These are phyloP conservation scores for Laburnicola sp. DNA, from an alignment of 2,329 filamentous ascomycete species.

Conservation along the genomic window DNA sequence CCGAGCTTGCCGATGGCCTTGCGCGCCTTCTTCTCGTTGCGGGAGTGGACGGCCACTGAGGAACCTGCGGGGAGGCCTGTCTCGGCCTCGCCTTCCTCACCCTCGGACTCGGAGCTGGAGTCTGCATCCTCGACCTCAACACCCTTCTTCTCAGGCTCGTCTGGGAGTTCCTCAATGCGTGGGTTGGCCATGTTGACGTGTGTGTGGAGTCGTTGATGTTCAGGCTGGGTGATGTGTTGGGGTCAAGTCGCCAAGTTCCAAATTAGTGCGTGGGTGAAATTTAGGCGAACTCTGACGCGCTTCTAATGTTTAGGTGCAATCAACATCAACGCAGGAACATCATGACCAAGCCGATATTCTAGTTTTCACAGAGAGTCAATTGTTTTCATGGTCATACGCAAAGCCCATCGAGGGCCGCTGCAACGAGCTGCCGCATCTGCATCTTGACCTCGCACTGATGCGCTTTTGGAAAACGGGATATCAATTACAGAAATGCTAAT, in stretches of 20 bases:
- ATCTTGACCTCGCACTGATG: too few species aligned
- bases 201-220: constrained; percentile 27
- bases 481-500: constrained; percentile 40
- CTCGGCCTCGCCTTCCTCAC: constrained; percentile 73
- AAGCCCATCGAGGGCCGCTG: too few species aligned
- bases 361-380: too few species aligned
- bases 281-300: background rate
- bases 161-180: constrained; percentile 95
- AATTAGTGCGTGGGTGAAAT: background rate
- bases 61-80: constrained; percentile 78
- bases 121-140: constrained; percentile 73
- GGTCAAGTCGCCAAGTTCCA: constrained; percentile 2
- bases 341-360: too few species aligned
- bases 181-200: constrained; percentile 86
- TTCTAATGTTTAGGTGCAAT: too few species aligned
- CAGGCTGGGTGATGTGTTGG: constrained; percentile 12
- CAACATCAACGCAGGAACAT: too few species aligned
- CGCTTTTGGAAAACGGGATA: constrained; percentile 28
- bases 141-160: constrained; percentile 79
- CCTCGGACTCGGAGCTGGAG: constrained; percentile 74
- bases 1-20: constrained; percentile 99
- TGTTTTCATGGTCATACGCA: too few species aligned
- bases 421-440: too few species aligned
- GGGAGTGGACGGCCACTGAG: constrained; percentile 89
- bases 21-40: constrained; percentile 99